Conservation (phyloP, 2,329 filamentous ascomycete species). For the Lachnum nothofagi region DNA sequence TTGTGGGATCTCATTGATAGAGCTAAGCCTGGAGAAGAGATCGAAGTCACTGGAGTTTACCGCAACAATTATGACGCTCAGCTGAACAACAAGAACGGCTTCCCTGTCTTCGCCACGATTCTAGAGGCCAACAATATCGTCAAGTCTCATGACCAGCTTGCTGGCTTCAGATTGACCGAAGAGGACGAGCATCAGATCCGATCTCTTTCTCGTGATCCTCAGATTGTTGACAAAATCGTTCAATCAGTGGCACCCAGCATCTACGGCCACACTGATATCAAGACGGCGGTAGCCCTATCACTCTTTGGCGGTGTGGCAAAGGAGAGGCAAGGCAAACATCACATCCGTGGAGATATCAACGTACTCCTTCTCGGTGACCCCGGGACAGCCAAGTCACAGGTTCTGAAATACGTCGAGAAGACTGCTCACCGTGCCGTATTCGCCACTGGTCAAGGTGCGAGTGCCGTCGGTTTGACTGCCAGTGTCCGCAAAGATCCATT, state of each 20-base stretch:
- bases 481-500: conserved; percentile 92
- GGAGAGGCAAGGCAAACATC: conserved; percentile 78
- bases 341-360: conserved; percentile 95
- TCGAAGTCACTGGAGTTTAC: conserved; percentile 94
- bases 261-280: conserved; percentile 94
- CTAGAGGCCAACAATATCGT: conserved; percentile 96
- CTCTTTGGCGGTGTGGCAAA: conserved; percentile 95
- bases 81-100: conserved; percentile 96
- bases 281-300: conserved; percentile 90
- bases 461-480: conserved; percentile 93
- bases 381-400: conserved; percentile 95
- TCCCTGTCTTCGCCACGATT: conserved; percentile 96
- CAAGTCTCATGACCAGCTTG: conserved; percentile 95
- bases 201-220: conserved; percentile 78
- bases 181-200: conserved; percentile 91
- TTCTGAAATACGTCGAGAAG: conserved; percentile 96
- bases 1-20: conserved; percentile 96
- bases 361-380: conserved; percentile 93
- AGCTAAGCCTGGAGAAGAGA: conserved; percentile 95
- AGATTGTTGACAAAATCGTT: conserved; percentile 89
- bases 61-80: conserved; percentile 97
- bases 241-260: conserved; percentile 94
- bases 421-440: conserved; percentile 96
- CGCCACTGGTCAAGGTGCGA: conserved; percentile 93
- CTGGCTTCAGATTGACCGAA: conserved; percentile 90